Evolutionary conservation across 148 eudicot genomes (phyloP), one percentile per base, ranked within the genome.

Genomic region (Salicornia ramosissima): DNA sequence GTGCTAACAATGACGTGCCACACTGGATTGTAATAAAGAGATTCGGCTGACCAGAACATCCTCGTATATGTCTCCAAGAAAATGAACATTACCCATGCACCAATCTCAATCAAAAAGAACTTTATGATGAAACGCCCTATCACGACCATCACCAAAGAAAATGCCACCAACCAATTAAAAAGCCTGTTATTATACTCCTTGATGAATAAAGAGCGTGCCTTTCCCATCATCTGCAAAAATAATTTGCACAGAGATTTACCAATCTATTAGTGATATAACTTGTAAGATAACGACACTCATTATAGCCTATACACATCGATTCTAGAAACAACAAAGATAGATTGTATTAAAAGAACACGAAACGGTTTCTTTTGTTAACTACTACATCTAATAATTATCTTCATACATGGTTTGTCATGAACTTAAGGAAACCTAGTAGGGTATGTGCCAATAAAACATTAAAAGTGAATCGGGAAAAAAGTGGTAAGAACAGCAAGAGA

Each of bases 11-110:
- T 83, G 69, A 82, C 80, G 75, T 94, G 96, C 99, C 99, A 94
- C 36, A 77, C 83, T 0, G 99, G 91, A 77, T 91, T 94, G 90
- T 90, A 94, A 72, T 94, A 94, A 68, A 94, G 97, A 68, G 99
- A 83, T 80, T 94, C 99, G 0, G 99, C 88, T 25, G 99, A 88
- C 99, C 99, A 94, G 75, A 94, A 94, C 97, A 94, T 86, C 83
- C 99, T 80, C 12, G 99, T 94, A 69, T 94, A 94, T 28, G 96
- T 90, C 84, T 94, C 99, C 77, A 94, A 80, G 86, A 94, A 94
- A 65, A 94, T 87, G 80, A 94, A 94, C 69, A 94, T 87, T 70
- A 91, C 74, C 99, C 99, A 94, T 2, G 99, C 99, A 33, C 96
- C 96, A 21, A 91, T 86, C 82, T 94, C 99, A 10, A 94, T 31